Conservation (phyloP, 208 protist species). For the Endotrypanum monterogeii region DNA sequence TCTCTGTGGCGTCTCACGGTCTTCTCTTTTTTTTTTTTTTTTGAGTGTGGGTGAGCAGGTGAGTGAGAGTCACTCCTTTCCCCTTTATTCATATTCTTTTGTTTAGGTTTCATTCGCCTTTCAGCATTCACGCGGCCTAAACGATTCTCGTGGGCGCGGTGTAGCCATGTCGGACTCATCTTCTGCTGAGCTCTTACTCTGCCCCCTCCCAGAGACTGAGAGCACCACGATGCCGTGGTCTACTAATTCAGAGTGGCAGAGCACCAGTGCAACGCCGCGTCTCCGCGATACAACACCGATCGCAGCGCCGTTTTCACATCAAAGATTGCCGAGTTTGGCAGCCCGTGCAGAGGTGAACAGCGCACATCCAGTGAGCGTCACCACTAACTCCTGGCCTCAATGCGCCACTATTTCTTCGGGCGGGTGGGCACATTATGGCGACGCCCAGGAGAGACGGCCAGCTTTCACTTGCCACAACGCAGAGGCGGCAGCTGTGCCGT, state of each 20-base stretch:
- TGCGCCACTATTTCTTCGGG: neutral
- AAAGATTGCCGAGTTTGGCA: neutral
- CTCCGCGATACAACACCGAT: neutral
- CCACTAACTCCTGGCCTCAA: neutral
- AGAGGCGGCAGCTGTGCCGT: neutral
- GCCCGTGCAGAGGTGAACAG: neutral
- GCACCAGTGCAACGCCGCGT: neutral
- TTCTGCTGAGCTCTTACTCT: neutral
- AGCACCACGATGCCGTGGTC: neutral
- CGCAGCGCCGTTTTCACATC: neutral
- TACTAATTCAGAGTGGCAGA: neutral
- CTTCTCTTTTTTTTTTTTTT: neutral
- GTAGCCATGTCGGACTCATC: neutral
- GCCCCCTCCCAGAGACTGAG: neutral
- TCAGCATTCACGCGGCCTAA: neutral
- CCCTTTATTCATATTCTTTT: too few species aligned
- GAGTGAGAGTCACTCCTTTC: neutral
- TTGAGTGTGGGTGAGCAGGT: neutral
- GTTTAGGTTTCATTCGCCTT: neutral
- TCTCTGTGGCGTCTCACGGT: neutral
- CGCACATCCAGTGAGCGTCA: neutral
- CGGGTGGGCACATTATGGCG: neutral
- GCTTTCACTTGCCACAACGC: neutral
- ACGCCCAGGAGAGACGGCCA: neutral
- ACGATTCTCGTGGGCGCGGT: neutral